Evolutionary conservation across 2,329 filamentous ascomycete genomes (phyloP), one percentile per base, ranked within the genome.

Genomic region (Huntiella decipiens): DNA sequence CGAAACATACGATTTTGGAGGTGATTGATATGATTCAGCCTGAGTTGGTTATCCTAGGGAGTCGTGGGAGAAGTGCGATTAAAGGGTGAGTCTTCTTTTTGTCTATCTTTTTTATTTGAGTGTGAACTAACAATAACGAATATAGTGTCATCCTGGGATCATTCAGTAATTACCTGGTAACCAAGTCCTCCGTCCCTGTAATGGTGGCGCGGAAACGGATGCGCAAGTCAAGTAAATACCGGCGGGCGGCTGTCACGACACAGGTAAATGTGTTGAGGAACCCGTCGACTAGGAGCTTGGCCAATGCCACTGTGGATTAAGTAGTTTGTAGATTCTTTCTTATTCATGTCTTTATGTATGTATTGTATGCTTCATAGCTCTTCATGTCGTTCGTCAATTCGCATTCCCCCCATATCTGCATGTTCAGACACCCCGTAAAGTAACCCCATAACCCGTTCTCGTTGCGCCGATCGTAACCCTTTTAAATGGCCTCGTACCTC

Each of bases 141-240:
- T 32, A 41, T 54, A 92, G 87, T 57, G 88, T 95, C 16, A 79
- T 98, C 50, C 71, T 98, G 28, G 91, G 91, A 19, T 95, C 87
- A 0, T 96, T 98, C 62, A 93, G 84, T 50, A 96, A 96, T 59
- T 98, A 98, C 57, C 70, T 98, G 5, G 87, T 98, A 31, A 93
- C 86, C 34, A 96, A 96, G 65, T 93, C 85, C 52, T 93, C 84
- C 2, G 86, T 93, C 12, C 91, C 91, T 0, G 91, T 98, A 50
- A 98, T 98, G 91, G 91, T 96, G 33, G 91, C 91, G 5, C 71
- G 91, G 49, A 95, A 93, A 66, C 80, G 83, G 48, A 68, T 95
- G 38, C 72, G 82, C 42, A 94, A 94, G 61, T 82, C 92, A 63
- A 79, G 75, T 59, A 87, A 88, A 59, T 82, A 81, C 59, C 82